Evolutionary conservation across 768 basidiomycete species (phyloP).

Genomic region (Mycena albidolilacea): DNA sequence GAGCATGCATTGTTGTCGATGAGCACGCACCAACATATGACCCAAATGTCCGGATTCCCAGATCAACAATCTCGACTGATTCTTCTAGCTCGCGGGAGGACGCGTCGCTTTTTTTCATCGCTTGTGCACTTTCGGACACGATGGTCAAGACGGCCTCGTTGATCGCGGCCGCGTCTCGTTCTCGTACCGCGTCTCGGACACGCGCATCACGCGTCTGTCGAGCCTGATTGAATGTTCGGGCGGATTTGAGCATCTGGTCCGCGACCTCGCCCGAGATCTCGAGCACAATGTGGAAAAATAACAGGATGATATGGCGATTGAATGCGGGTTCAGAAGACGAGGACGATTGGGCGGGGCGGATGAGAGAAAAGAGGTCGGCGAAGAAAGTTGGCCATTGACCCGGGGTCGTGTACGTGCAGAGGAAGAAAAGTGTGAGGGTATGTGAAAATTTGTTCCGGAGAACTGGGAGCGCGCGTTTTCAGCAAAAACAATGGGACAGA

Average conservation of each 20-base stretch:
- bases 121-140: conserved; percentile 78
- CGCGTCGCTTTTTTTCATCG: conserved; percentile 67
- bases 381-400: conserved; percentile 89
- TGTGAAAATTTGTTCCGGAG: conserved; percentile 96
- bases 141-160: conserved; percentile 91
- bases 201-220: conserved; percentile 87
- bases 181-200: conserved; percentile 91
- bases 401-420: conserved; percentile 82
- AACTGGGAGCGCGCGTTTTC: conserved; percentile 60
- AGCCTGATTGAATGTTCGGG: conserved; percentile 76
- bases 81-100: conserved; percentile 70
- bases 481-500: conserved; percentile 26
- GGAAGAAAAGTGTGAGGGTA: conserved; percentile 90
- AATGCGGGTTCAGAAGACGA: conserved; percentile 71
- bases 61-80: conserved; percentile 86
- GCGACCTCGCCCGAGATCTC: conserved; percentile 99
- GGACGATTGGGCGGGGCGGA: conserved; percentile 72
- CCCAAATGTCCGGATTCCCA: conserved; percentile 92
- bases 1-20: not conserved
- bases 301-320: conserved; percentile 88
- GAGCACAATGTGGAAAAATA: conserved; percentile 92
- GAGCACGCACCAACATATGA: conserved; percentile 90
- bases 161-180: conserved; percentile 87
- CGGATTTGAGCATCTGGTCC: conserved; percentile 93
- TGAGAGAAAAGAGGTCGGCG: conserved; percentile 80